Conservation (phyloP, 495 filamentous ascomycete species). For the Aspergillus funiculosus region DNA sequence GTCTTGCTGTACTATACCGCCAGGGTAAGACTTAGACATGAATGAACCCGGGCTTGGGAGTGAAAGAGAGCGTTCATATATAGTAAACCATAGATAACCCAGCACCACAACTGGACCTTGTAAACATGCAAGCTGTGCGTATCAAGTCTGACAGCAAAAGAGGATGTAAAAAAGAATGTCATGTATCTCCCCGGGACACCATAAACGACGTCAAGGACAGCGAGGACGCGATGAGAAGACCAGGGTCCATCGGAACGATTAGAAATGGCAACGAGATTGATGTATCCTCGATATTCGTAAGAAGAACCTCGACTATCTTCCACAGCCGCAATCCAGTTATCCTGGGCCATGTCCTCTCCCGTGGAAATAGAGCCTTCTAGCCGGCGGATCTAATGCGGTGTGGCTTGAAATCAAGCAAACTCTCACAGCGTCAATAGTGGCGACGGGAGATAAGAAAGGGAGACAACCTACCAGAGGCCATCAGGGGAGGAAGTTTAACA, state of each 20-base stretch:
- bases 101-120: not conserved
- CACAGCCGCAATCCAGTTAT: constrained; percentile 5
- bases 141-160: too few species aligned
- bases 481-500: too few species aligned
- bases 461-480: too few species aligned
- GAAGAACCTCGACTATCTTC: too few species aligned
- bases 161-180: constrained; percentile 8
- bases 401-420: too few species aligned
- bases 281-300: constrained; percentile 14
- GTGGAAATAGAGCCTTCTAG: not conserved
- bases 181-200: constrained; percentile 15
- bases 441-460: too few species aligned
- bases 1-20: constrained; percentile 6
- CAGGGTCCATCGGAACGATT: constrained; percentile 5
- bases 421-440: too few species aligned
- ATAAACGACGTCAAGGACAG: constrained; percentile 1
- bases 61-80: constrained; percentile 3
- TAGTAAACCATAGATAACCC: not conserved
- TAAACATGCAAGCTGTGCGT: not conserved
- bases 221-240: constrained; percentile 1
- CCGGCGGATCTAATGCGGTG: too few species aligned
- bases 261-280: constrained; percentile 12
- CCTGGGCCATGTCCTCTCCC: too few species aligned
- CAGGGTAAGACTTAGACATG: not conserved
- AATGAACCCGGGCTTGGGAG: too few species aligned